Conservation (phyloP, 2,329 filamentous ascomycete genomes). For the Pseudodiploospora longispora region DNA sequence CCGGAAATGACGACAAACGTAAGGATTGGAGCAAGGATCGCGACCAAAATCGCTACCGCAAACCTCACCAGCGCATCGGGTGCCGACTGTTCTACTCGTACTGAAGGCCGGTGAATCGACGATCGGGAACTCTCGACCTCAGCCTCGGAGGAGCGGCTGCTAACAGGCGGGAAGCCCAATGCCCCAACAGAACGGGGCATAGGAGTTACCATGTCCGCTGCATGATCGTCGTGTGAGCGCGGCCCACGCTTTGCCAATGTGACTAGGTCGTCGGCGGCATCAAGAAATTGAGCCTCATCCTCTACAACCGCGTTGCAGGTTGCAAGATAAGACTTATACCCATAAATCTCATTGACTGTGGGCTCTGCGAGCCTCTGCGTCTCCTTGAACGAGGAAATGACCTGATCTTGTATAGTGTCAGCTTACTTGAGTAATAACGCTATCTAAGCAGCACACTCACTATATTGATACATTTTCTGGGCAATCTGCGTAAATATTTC, state of each 20-base stretch:
- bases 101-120: slow-evolving; percentile 2
- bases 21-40: slow-evolving; percentile 48
- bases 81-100: not conserved
- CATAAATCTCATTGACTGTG: slow-evolving; percentile 35
- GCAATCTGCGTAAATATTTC: slow-evolving; percentile 55
- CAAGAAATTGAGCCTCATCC: slow-evolving; percentile 52
- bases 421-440: not conserved
- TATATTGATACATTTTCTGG: slow-evolving; percentile 60
- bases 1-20: slow-evolving; percentile 50
- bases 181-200: slow-evolving; percentile 14
- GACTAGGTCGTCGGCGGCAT: slow-evolving; percentile 46
- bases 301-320: slow-evolving; percentile 47
- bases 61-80: slow-evolving; percentile 1
- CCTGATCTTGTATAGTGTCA: slow-evolving; percentile 38
- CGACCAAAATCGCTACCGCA: slow-evolving; percentile 15
- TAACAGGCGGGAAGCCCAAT: slow-evolving; percentile 4
- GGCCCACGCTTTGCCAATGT: slow-evolving; percentile 16
- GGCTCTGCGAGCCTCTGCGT: slow-evolving; percentile 43
- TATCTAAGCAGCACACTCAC: slow-evolving; percentile 31
- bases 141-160: slow-evolving; percentile 6
- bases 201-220: slow-evolving; percentile 15
- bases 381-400: slow-evolving; percentile 49
- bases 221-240: slow-evolving; percentile 4
- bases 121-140: slow-evolving; percentile 5
- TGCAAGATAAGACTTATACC: slow-evolving; percentile 46